Base-by-base conservation (phyloP, 345 rosid species). In the Bruguiera sexangula region DNA sequence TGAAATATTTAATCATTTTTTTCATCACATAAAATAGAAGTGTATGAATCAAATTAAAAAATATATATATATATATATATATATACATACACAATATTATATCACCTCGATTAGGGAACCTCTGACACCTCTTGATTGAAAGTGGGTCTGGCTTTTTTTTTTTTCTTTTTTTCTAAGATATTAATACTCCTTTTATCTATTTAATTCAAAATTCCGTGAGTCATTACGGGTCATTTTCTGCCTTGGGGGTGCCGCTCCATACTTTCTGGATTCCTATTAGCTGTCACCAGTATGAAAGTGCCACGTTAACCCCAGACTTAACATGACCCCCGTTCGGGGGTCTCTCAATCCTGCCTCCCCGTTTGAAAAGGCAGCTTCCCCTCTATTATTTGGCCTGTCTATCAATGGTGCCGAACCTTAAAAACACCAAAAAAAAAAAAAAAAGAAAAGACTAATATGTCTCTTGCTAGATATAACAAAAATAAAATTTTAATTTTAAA, bases 211-310 rank as follows among this genome's bases (percentile, higher is more conserved):
- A 7, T 34, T 34, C 8, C 37, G 37, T 8, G 37, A 34, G 37
- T 34, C 9, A 27, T 31, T 65, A 60, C 54, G 75, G 18, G 64
- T 81, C 84, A 50, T 64, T 78, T 83, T 75, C 71, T 73, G 65
- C 82, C 84, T 62, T 72, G 13, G 51, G 21, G n/a, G 48, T 27
- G 70, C 59, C 76, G 66, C 55, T 70, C 60, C 75, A 32, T 21
- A 48, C 67, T 68, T 74, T 76, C 74, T 78, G 75, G 71, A 82
- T 79, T 79, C 79, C 77, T 57, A 82, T 83, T 83, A 84, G 86
- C 93, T 89, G 96, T 85, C 79, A 52, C 84, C 83, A 73, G 72
- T 73, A 53, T 19, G 20, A 71, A 63, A 19, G 1, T 31, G 79
- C 87, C 96, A 89, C 89, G 87, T 83, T 29, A 22, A 59, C 73